phyloP scores from a whole-genome alignment of 352 stramenopile species.

The Peronospora tabacina region DNA sequence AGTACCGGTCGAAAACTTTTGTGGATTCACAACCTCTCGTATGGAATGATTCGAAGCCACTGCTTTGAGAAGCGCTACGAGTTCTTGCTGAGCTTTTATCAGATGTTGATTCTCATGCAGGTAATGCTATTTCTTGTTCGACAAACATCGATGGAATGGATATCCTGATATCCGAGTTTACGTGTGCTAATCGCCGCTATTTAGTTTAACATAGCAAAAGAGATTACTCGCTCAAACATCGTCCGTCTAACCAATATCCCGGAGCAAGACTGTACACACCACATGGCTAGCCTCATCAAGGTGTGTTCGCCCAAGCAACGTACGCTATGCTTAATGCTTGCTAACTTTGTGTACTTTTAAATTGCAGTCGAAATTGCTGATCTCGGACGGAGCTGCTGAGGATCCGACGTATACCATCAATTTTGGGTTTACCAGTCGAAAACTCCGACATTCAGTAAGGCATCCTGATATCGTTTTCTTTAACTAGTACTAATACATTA shows the following conservation, averaged over 20 bases:
- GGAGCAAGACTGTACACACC: constrained; percentile 48
- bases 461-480: not conserved
- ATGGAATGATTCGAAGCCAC: constrained; percentile 55
- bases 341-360: not conserved
- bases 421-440: constrained; percentile 38
- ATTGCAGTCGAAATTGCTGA: constrained; percentile 38
- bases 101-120: constrained; percentile 73
- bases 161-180: not conserved
- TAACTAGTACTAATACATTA: not conserved
- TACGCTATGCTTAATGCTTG: not conserved
- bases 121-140: constrained; percentile 19
- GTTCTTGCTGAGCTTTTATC: constrained; percentile 75
- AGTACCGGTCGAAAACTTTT: constrained; percentile 72
- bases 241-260: constrained; percentile 51
- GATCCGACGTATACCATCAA: constrained; percentile 39
- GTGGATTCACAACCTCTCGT: constrained; percentile 75
- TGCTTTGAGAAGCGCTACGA: constrained; percentile 77
- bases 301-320: constrained; percentile 21
- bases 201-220: constrained; percentile 59
- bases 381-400: constrained; percentile 15
- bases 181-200: not conserved
- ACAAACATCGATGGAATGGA: not conserved
- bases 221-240: constrained; percentile 34
- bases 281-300: constrained; percentile 70
- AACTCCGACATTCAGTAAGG: constrained; percentile 43